Evolutionary conservation across 345 rosid genomes (phyloP).

Genomic region (Excoecaria agallocha): DNA sequence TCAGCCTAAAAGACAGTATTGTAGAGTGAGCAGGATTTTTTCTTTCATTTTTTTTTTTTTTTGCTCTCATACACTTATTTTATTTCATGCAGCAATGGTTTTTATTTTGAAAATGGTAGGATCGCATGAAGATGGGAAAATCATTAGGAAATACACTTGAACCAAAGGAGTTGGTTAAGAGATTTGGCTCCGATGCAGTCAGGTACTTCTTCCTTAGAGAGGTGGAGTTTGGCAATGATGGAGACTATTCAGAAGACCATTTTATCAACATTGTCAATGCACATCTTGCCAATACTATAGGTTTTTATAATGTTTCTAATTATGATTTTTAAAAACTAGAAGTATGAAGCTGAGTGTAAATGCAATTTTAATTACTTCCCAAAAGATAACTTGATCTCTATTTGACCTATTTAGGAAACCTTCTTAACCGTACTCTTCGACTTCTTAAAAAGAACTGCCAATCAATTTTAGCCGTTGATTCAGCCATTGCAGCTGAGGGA

Average conservation of each 20-base stretch:
- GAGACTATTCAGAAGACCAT: too few species aligned
- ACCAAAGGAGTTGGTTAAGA: slow-evolving; percentile 73
- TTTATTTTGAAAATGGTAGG: too few species aligned
- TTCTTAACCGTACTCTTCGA: slow-evolving; percentile 89
- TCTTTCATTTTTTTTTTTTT: too few species aligned
- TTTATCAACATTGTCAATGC: too few species aligned
- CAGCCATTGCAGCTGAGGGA: slow-evolving; percentile 67
- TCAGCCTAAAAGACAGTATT: not conserved
- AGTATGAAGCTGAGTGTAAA: not conserved
- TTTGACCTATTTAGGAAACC: slow-evolving; percentile 62
- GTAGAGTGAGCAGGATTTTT: not conserved
- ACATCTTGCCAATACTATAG: too few species aligned
- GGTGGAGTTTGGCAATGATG: slow-evolving; percentile 92
- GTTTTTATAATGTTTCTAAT: too few species aligned
- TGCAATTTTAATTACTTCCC: not conserved
- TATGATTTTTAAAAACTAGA: too few species aligned
- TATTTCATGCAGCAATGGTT: slow-evolving; percentile 54
- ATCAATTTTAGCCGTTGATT: slow-evolving; percentile 73
- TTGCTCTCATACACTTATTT: too few species aligned
- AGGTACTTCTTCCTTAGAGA: slow-evolving; percentile 88
- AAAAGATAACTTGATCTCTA: not conserved
- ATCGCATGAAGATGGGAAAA: slow-evolving; percentile 98
- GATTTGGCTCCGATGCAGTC: slow-evolving; percentile 86
- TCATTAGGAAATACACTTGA: slow-evolving; percentile 89
- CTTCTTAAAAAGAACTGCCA: slow-evolving; percentile 85